phyloP scores from a whole-genome alignment of 805 yeast species.

The Hanseniaspora vineae region DNA sequence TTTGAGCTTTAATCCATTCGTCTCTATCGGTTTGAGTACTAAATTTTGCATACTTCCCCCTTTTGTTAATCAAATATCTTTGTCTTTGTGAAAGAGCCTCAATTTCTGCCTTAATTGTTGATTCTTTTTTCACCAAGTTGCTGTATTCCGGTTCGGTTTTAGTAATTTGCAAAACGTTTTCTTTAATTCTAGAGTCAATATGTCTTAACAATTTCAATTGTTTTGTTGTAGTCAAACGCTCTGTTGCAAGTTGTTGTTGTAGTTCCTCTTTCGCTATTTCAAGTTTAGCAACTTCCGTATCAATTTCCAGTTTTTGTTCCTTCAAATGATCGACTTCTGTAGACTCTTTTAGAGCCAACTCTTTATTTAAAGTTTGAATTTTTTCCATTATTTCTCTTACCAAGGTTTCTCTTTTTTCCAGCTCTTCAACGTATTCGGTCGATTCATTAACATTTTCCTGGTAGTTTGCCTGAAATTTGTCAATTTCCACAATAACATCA shows the following conservation, averaged over 20 bases:
- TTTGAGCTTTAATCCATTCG: slow-evolving; percentile 46
- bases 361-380: slow-evolving; percentile 34
- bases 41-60: slow-evolving; percentile 55
- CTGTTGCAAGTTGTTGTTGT: slow-evolving; percentile 21
- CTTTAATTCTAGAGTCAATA: slow-evolving; percentile 15
- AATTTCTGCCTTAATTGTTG: slow-evolving; percentile 26
- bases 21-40: slow-evolving; percentile 45
- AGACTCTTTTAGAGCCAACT: slow-evolving; percentile 35
- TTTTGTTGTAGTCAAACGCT: slow-evolving; percentile 13
- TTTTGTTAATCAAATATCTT: slow-evolving; percentile 52
- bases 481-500: slow-evolving; percentile 47
- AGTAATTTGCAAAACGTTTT: slow-evolving; percentile 27
- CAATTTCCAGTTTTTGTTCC: slow-evolving; percentile 19
- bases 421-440: slow-evolving; percentile 37
- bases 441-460: slow-evolving; percentile 38
- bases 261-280: slow-evolving; percentile 34
- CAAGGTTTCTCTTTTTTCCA: slow-evolving; percentile 47
- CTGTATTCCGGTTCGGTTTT: slow-evolving; percentile 30
- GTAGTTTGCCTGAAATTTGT: slow-evolving; percentile 45
- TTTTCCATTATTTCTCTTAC: slow-evolving; percentile 33
- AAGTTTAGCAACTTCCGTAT: slow-evolving; percentile 34
- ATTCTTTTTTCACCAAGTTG: slow-evolving; percentile 29
- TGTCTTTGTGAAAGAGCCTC: slow-evolving; percentile 37
- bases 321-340: slow-evolving; percentile 35
- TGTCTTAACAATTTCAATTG: neutral